Evolutionary conservation across 805 yeast species (phyloP), one percentile per base, ranked within the genome.

Genomic region (Spathaspora boniae): DNA sequence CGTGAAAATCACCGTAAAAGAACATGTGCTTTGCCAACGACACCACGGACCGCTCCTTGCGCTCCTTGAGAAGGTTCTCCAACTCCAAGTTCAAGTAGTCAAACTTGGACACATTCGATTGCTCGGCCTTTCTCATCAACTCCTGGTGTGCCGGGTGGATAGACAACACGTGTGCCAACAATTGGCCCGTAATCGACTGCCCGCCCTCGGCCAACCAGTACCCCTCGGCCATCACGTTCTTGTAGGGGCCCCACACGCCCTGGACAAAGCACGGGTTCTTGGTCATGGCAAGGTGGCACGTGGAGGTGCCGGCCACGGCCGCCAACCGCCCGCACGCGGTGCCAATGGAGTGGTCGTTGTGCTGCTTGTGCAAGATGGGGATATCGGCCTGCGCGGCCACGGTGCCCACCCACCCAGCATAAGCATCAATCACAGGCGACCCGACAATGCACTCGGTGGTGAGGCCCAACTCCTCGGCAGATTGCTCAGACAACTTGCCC

Each of bases 191-290:
- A 56, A 96, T 85, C 11, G 94, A 82, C 60, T 93, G 98, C n/a
- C 98, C 98, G 54, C 98, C 98, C 63, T 93, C 98, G 9, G 98
- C 96, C 45, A 89, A 71, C 98, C 98, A 93, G 52, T 70, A 82
- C 5, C 80, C 87, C 19, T 84, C 82, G n/a, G 94, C 84, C 68
- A 91, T 73, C 4, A 86, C 95, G 59, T 89, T 96, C 51, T 88
- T 74, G 62, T 93, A 93, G 2, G 98, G 98, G 9, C 98, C 98
- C 98, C 98, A 93, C 22, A 93, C 96, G 41, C 98, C 98, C 29
- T 86, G 78, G 7, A 91, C 98, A 56, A 91, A 89, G 29, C 87
- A 78, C 0, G 96, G 84, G 20, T 86, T 82, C 42, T 76, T 73
- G 19, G 95, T 82, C 72, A 91, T 72, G 38, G 86, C 88, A 48